phyloP scores from a whole-genome alignment of 345 rosid species.

The Eucalyptus curtisii region DNA sequence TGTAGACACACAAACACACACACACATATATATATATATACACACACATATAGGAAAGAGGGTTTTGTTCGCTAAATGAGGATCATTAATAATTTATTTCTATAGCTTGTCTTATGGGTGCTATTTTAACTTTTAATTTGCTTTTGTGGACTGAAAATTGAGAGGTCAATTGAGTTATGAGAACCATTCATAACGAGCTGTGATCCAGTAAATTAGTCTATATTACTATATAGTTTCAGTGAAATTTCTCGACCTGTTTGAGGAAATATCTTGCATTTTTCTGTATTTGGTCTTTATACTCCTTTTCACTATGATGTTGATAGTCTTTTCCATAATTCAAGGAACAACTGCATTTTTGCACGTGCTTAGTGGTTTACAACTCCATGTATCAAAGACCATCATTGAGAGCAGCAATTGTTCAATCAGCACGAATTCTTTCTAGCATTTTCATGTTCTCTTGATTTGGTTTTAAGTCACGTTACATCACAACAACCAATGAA shows the following conservation, averaged over 20 bases:
- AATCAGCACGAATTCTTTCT: not conserved
- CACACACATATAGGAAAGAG: not conserved
- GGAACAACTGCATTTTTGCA: not conserved
- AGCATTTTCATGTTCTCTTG: not conserved
- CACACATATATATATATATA: too few species aligned
- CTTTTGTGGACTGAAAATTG: not conserved
- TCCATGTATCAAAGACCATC: not conserved
- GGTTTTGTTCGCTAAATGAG: not conserved
- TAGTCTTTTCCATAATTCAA: too few species aligned
- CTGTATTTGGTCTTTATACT: too few species aligned
- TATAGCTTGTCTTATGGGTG: not conserved
- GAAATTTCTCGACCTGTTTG: not conserved
- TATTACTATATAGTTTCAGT: too few species aligned
- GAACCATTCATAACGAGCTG: not conserved
- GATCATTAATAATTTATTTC: not conserved
- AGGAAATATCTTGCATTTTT: not conserved
- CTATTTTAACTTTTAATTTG: too few species aligned
- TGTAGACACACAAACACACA: accelerated
- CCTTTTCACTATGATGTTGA: too few species aligned
- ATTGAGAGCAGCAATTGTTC: not conserved
- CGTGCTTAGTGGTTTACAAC: not conserved
- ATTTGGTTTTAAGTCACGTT: not conserved
- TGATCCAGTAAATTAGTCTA: not conserved
- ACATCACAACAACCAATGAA: not conserved
- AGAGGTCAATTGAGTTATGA: not conserved